These are phyloP conservation scores for Phytophthora syringae DNA, from an alignment of 352 stramenopile genomes.

Conservation along the genomic window DNA sequence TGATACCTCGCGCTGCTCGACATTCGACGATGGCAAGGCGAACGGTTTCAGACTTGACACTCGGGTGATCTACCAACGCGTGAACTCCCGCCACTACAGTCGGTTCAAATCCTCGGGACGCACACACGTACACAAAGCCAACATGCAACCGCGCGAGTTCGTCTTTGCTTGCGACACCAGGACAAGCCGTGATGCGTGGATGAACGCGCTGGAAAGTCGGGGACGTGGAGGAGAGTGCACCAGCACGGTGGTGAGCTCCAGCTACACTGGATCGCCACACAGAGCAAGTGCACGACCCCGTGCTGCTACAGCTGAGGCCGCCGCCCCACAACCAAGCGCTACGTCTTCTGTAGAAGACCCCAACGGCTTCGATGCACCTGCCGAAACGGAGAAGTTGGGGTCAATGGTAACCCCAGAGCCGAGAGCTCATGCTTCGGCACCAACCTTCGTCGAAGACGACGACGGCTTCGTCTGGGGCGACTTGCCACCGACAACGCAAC, in stretches of 20 bases:
- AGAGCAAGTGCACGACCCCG: constrained; percentile 13
- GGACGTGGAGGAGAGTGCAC: constrained; percentile 18
- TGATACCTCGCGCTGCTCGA: constrained; percentile 30
- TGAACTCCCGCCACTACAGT: constrained; percentile 33
- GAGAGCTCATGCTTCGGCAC: constrained; percentile 21
- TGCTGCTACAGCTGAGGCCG: constrained; percentile 4
- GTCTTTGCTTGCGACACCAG: constrained; percentile 52
- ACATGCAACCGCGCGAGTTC: constrained; percentile 31
- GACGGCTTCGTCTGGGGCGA: constrained; percentile 25
- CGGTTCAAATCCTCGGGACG: constrained; percentile 44
- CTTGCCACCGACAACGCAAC: not conserved
- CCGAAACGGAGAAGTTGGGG: constrained; percentile 3
- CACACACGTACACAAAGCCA: constrained; percentile 30
- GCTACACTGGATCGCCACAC: constrained; percentile 11
- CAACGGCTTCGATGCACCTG: not conserved
- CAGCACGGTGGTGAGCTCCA: constrained; percentile 17
- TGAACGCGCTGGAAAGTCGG: constrained; percentile 37
- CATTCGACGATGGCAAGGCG: constrained; percentile 27
- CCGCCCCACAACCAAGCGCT: not conserved
- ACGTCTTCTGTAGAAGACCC: not conserved
- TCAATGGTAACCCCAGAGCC: constrained; percentile 7
- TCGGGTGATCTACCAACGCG: constrained; percentile 44
- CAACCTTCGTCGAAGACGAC: constrained; percentile 38
- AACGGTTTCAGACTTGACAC: constrained; percentile 57
- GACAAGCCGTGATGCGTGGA: constrained; percentile 43